phyloP scores from a whole-genome alignment of 306 rosid genomes.

The Styphnolobium japonicum region DNA sequence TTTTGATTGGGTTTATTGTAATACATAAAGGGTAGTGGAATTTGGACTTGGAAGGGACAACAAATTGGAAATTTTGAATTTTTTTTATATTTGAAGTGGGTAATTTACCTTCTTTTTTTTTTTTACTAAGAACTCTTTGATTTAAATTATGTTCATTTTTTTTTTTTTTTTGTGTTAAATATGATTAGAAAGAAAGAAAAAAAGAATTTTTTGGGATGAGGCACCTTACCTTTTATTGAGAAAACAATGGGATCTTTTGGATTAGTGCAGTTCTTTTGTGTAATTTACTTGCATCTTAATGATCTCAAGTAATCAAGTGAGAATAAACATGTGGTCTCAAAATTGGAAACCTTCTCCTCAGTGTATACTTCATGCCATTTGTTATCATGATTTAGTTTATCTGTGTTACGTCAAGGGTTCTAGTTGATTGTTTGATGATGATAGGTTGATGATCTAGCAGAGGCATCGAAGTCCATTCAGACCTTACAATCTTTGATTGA shows the following conservation, averaged over 20 bases:
- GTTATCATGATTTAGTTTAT: neutral
- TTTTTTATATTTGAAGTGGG: neutral
- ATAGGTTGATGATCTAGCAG: constrained; percentile 78
- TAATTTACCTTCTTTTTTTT: neutral
- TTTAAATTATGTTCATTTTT: neutral
- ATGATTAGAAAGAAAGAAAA: neutral
- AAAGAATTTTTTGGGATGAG: neutral
- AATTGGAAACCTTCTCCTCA: neutral
- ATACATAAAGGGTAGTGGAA: neutral
- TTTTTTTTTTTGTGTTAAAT: neutral
- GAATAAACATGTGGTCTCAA: neutral
- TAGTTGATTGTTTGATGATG: constrained; percentile 16
- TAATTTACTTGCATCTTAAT: neutral
- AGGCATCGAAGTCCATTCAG: constrained; percentile 69
- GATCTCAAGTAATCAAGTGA: neutral
- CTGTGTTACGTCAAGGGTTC: neutral
- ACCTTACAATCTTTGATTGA: constrained; percentile 65
- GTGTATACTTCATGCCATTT: neutral
- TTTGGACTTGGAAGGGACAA: too few relatives aligned
- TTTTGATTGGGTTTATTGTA: neutral
- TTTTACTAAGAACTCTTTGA: neutral
- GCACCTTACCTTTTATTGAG: neutral
- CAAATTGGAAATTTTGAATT: neutral
- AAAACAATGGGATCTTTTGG: neutral
- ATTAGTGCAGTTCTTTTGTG: neutral